Base-by-base conservation (phyloP, 2,329 filamentous ascomycete species). In the Fusarium phyllophilum region DNA sequence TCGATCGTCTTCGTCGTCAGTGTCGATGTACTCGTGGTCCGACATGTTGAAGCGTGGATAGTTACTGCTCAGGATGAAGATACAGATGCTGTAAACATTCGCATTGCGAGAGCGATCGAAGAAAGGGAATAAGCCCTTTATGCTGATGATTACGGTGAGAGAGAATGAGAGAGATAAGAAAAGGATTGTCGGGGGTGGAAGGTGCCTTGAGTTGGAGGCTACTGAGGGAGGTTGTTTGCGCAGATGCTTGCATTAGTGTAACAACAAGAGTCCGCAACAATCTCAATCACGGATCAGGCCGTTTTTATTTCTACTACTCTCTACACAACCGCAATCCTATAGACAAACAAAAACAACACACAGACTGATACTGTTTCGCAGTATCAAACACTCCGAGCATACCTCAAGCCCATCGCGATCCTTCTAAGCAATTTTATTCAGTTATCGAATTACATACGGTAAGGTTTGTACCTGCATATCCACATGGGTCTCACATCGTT, bases 1-100 rank as follows among this genome's bases (percentile, higher is more conserved):
- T 14, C 68, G 74, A 14, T 79, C 74, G 34, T 81, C 73, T 22
- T 81, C 78, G 22, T 76, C 72, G 29, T 74, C 72, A 9, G 65
- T 68, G 33, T 76, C 73, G 39, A 58, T 29, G 36, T 74, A 62
- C 17, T 72, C 68, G 3, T 64, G 66, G 22, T 75, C 61, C 26
- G 51, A 55, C 51, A 55, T 55, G 34, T 14, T 42, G 51, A 42
- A n/a, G 36, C 4, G 51, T 14, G 15, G 36, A 22, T 22, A 18
- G 20, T 17, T 17, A 29, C 34, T 18, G 24, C 26, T 31, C 14
- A 55, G 20, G 14, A n/a, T 18, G 20, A 55, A n/a, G 24, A 29
- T 18, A 29, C 34, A 22, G 33, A 26, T 14, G 22, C 7, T 54
- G 14, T 9, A 15, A 6, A 29, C 14, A 29, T n/a, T 42, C 20